Percentiles rank a stretch among this genome's conserved stretches.
These are phyloP conservation scores for Kluyveromyces nonfermentans DNA, from an alignment of 805 yeast species.

Conservation along the genomic window DNA sequence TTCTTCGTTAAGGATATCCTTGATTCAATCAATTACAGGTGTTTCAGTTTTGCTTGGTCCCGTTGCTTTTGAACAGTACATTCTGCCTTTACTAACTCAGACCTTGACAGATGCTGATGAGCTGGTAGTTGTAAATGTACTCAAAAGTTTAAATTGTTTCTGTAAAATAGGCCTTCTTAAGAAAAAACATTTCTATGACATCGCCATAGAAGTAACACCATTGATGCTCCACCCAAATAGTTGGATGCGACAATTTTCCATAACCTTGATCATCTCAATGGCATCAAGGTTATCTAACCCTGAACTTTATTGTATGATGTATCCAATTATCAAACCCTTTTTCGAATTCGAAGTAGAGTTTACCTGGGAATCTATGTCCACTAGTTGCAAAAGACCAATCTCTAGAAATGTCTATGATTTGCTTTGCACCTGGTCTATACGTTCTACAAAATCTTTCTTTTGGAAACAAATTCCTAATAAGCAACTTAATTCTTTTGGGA, in stretches of 20 bases:
- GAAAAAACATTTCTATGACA: slow-evolving; percentile 44
- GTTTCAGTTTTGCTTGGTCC: slow-evolving; percentile 77
- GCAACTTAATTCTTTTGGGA: slow-evolving; percentile 38
- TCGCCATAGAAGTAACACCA: slow-evolving; percentile 41
- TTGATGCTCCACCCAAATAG: slow-evolving; percentile 78
- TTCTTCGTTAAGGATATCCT: slow-evolving; percentile 54
- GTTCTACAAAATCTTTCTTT: slow-evolving; percentile 59
- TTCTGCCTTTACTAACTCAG: slow-evolving; percentile 76
- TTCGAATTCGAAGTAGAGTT: slow-evolving; percentile 71
- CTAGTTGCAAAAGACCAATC: slow-evolving; percentile 60
- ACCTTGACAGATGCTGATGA: slow-evolving; percentile 80
- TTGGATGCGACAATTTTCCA: slow-evolving; percentile 66
- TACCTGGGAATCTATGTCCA: slow-evolving; percentile 54
- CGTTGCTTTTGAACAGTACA: slow-evolving; percentile 74
- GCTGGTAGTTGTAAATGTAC: slow-evolving; percentile 60
- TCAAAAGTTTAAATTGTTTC: slow-evolving; percentile 49
- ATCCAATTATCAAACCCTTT: slow-evolving; percentile 70
- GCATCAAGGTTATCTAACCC: slow-evolving; percentile 59
- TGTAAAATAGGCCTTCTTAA: slow-evolving; percentile 48
- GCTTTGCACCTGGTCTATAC: slow-evolving; percentile 61
- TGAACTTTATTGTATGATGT: slow-evolving; percentile 72
- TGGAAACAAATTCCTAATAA: slow-evolving; percentile 51
- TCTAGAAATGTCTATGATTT: slow-evolving; percentile 55
- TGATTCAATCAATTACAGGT: slow-evolving; percentile 62
- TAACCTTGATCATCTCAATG: slow-evolving; percentile 52